Base-by-base conservation (phyloP, 1,284 basidiomycete species). In the Spongispora temasekensis region DNA sequence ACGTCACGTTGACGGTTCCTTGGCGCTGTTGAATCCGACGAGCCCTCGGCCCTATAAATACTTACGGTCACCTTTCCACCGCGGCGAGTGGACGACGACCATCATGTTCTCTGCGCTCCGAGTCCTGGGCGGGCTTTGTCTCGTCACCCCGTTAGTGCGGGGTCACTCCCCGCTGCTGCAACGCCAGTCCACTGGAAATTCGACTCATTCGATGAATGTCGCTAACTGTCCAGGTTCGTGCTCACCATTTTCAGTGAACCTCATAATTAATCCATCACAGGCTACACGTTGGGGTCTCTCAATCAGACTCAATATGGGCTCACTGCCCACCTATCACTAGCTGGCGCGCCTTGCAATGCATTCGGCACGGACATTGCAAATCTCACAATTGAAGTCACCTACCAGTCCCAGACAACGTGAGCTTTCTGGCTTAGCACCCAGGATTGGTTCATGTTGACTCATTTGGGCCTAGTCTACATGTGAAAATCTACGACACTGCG, bases 401-500 rank as follows among this genome's bases (percentile, higher is more conserved):
- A 90, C 65, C 88, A 92, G 68, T 82, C 83, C 2, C 68, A 74
- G 34, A 75, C 66, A 2, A 70, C 58, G 87, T 76, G 35, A 55
- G 85, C 65, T 66, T 40, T n/a, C n/a, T n/a, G n/a, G n/a, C 44
- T 60, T 51, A n/a, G 34, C 42, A 32, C 27, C 28, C 44, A 13
- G 25, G 1, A 30, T 35, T 3, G 2, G 4, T 34, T 10, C 6
- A 4, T 48, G 37, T 42, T 37, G 6, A 61, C 51, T 59, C 19
- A 4, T 46, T 53, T 48, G 28, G 27, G 8, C 30, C 55, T 21
- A 90, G 88, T 40, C 78, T 95, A 9, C 91, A 88, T 59, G 90
- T 94, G 28, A 88, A 92, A 69, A 88, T 94, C 32, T 87, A 81
- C 67, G 92, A 94, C 71, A 83, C 83, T 1, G 81, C 77, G 3